Conservation (phyloP, 495 filamentous ascomycete species). For the Penicillium canescens region DNA sequence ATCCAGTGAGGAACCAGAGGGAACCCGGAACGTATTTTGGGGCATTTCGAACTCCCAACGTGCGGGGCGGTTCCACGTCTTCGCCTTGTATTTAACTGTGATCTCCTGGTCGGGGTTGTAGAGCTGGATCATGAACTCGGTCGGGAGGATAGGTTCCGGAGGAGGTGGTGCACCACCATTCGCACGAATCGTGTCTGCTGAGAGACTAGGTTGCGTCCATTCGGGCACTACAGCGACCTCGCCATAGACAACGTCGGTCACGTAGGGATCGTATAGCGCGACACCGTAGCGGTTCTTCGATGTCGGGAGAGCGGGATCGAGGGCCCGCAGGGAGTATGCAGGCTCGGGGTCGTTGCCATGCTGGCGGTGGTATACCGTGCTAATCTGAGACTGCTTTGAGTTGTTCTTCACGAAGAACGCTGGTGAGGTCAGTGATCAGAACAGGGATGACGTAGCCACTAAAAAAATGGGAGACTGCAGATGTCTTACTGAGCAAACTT, state of each 20-base stretch:
- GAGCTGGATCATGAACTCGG: slow-evolving; percentile 77
- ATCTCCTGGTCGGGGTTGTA: slow-evolving; percentile 94
- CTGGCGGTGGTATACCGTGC: slow-evolving; percentile 70
- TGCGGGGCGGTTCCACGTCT: slow-evolving; percentile 74
- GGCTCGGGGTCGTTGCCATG: slow-evolving; percentile 77
- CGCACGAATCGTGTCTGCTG: slow-evolving; percentile 73
- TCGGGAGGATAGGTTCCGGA: slow-evolving; percentile 75
- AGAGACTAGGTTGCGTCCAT: slow-evolving; percentile 79
- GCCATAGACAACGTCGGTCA: slow-evolving; percentile 78
- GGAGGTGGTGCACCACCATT: slow-evolving; percentile 69
- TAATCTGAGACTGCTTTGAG: slow-evolving; percentile 52
- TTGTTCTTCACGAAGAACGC: slow-evolving; percentile 63
- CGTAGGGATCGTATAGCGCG: slow-evolving; percentile 80
- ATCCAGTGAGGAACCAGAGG: slow-evolving; percentile 75
- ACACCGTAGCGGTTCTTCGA: slow-evolving; percentile 83
- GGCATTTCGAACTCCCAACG: slow-evolving; percentile 94
- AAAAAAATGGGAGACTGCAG: neutral
- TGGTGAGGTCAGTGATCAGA: slow-evolving; percentile 37
- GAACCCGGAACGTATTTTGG: slow-evolving; percentile 76
- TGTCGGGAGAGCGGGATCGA: slow-evolving; percentile 65
- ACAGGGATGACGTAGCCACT: slow-evolving; percentile 26
- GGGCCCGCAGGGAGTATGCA: slow-evolving; percentile 74
- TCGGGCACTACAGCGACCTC: slow-evolving; percentile 83
- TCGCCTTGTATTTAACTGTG: slow-evolving; percentile 64
- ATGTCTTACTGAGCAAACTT: slow-evolving; percentile 73